phyloP scores from a whole-genome alignment of 2,329 filamentous ascomycete species.

The Aspergillus pseudoterreus region DNA sequence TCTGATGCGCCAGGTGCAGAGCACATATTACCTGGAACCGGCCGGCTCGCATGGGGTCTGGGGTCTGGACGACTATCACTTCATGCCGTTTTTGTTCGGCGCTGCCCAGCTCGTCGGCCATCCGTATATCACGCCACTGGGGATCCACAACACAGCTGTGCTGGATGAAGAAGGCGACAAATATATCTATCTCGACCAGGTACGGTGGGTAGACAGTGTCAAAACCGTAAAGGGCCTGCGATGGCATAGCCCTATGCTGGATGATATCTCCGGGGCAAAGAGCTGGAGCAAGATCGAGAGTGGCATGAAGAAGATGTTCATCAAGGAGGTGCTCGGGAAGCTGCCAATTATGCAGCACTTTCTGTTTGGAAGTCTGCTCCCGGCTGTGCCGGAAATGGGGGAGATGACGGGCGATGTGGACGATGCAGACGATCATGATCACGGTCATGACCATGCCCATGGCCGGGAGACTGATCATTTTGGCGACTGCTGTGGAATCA shows the following conservation, averaged over 20 bases:
- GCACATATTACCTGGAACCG: conserved; percentile 92
- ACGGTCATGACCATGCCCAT: conserved; percentile 66
- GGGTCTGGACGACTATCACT: conserved; percentile 97
- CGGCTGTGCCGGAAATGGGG: conserved; percentile 75
- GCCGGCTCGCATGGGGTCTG: conserved; percentile 96
- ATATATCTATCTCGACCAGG: conserved; percentile 88
- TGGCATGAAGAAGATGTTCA: conserved; percentile 96
- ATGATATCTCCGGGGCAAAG: conserved; percentile 89
- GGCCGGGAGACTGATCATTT: conserved; percentile 59
- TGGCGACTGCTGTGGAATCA: conserved; percentile 97
- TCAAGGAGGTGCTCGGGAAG: conserved; percentile 87
- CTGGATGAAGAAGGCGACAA: conserved; percentile 81
- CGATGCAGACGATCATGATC: conserved; percentile 57
- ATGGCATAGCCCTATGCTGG: conserved; percentile 98
- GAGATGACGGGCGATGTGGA: conserved; percentile 46
- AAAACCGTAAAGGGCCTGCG: conserved; percentile 92
- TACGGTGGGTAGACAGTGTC: conserved; percentile 89
- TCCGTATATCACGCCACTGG: conserved; percentile 70
- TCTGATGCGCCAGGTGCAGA: conserved; percentile 84
- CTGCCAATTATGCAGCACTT: conserved; percentile 99
- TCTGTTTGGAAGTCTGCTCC: conserved; percentile 80
- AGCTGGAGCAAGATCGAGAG: conserved; percentile 89
- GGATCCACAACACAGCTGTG: conserved; percentile 82
- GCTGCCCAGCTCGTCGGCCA: conserved; percentile 86
- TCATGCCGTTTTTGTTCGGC: conserved; percentile 91